phyloP scores from a whole-genome alignment of 306 rosid genomes.

The Oxytropis ochrocephala region DNA sequence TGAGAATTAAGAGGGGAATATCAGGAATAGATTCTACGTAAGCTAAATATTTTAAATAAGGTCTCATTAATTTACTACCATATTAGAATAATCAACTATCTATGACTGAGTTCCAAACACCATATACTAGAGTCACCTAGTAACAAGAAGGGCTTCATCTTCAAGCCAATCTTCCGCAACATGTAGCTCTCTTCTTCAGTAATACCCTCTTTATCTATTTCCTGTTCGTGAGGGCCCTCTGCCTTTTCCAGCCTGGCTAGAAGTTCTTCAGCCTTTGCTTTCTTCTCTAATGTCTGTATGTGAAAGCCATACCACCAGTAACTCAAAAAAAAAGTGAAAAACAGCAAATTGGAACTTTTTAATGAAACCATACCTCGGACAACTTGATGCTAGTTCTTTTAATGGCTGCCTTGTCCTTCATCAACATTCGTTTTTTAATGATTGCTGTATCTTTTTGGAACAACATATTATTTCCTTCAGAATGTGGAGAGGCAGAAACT shows the following conservation, averaged over 20 bases:
- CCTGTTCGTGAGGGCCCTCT: conserved; percentile 47
- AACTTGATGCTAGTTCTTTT: conserved; percentile 59
- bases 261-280: conserved; percentile 62
- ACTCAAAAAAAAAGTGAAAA: conserved; percentile 8
- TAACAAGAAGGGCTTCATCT: conserved; percentile 81
- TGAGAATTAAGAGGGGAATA: conserved; percentile 29
- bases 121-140: conserved; percentile 55
- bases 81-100: conserved; percentile 9
- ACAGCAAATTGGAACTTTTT: conserved; percentile 22
- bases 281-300: conserved; percentile 69
- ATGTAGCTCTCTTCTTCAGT: conserved; percentile 78
- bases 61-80: conserved; percentile 5
- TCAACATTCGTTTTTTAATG: conserved; percentile 26
- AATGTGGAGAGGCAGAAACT: conserved; percentile 20
- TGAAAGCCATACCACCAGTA: conserved; percentile 17
- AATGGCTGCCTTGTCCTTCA: conserved; percentile 40
- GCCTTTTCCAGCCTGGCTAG: conserved; percentile 54
- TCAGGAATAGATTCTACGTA: not conserved
- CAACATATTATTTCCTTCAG: conserved; percentile 23
- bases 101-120: conserved; percentile 6
- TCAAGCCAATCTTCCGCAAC: conserved; percentile 86
- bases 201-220: conserved; percentile 83
- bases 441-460: conserved; percentile 23
- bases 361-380: conserved; percentile 52
- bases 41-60: conserved; percentile 9